Conservation (phyloP, 768 basidiomycete species). For the Pisolithus tinctorius region DNA sequence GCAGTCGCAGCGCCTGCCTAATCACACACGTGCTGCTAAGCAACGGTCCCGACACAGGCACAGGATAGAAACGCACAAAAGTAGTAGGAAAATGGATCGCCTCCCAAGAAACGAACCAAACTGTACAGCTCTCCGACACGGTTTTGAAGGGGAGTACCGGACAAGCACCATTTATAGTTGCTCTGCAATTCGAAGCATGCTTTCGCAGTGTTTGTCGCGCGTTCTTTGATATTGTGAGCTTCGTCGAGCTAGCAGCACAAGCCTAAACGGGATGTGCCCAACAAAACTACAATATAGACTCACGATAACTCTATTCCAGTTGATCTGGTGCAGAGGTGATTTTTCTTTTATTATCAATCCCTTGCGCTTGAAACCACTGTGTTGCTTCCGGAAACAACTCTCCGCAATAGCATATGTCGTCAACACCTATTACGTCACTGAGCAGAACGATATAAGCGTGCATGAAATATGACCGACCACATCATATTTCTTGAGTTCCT, state of each 20-base stretch:
- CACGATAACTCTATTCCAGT: conserved; percentile 80
- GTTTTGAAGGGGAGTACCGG: conserved; percentile 94
- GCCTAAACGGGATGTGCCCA: not conserved
- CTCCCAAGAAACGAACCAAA: conserved; percentile 86
- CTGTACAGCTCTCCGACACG: conserved; percentile 99
- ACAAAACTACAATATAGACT: conserved; percentile 21
- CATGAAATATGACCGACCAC: conserved; percentile 47
- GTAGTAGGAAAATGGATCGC: conserved; percentile 87
- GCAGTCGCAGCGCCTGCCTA: conserved; percentile 88
- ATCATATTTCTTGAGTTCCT: conserved; percentile 76
- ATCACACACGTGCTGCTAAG: not conserved
- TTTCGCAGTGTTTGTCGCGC: conserved; percentile 90
- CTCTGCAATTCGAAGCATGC: conserved; percentile 87
- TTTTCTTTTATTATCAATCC: conserved; percentile 80
- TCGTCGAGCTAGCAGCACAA: conserved; percentile 67
- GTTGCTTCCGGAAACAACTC: conserved; percentile 88
- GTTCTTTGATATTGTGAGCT: conserved; percentile 97
- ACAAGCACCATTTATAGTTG: conserved; percentile 88
- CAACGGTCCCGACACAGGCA: not conserved
- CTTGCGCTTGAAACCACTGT: conserved; percentile 86
- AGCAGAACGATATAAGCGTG: not conserved
- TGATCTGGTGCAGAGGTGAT: conserved; percentile 75
- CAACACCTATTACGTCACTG: conserved; percentile 46
- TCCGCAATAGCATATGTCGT: conserved; percentile 88
- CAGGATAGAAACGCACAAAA: conserved; percentile 54